Base-by-base conservation (phyloP, 2,329 filamentous ascomycete species). In the Clonostachys rosea region DNA sequence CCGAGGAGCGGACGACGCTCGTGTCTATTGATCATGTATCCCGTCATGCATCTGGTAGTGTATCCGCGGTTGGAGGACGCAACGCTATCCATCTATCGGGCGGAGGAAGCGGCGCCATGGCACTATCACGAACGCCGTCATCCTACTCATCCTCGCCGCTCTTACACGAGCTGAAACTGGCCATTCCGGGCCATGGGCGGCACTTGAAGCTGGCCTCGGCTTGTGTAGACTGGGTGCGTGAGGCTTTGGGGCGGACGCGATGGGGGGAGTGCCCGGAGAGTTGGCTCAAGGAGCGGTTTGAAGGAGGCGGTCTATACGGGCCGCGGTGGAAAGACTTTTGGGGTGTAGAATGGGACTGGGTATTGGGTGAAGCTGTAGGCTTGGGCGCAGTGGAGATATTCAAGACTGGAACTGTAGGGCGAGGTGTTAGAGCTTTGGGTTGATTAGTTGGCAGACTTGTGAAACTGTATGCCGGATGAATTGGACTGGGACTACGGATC, bases 331-430 rank as follows among this genome's bases (percentile, higher is more conserved):
- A 76, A 59, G 75, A 79, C 33, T 87, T 89, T 52, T 79, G 80
- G 57, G 87, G 87, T 0, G 63, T 89, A 50, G 67, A 76, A 40
- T 91, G 89, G 63, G 77, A 85, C 49, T 91, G 84, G 84, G 73
- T 87, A 14, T 60, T 91, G 40, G 82, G 78, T 39, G 86, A 90
- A 62, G 86, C 84, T 40, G 73, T 88, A 20, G 87, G 86, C 0
- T 73, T 82, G 30, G 87, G 87, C 2, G 59, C 85, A 14, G 76
- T 90, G 5, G 87, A 91, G 64, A 67, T 88, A 13, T 91, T 91
- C 61, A 80, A 89, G 58, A 91, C 87, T 12, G 75, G 83, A 13
- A 86, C 81, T 56, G 84, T 90, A n/a, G 87, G 87, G 2, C 73
- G 78, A 50, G 87, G 81, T 11, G 76, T 89, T 49, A 73, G 81